Base-by-base conservation (phyloP, 352 stramenopile species). In the Thalassiosira ordinaria region DNA sequence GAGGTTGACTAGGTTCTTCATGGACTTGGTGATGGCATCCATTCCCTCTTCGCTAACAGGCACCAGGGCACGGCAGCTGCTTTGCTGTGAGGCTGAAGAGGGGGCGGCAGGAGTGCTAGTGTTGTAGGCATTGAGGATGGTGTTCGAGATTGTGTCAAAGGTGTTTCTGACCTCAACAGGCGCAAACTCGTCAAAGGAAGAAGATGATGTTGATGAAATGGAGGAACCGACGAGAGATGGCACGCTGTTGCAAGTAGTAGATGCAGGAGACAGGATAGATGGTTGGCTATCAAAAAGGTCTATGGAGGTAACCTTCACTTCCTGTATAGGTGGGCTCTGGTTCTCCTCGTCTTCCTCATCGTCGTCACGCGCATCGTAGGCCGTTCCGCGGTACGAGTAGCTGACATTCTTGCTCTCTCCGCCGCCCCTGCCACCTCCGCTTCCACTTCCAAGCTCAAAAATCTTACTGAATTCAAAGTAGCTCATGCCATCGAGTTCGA, bases 401-500 rank as follows among this genome's bases (percentile, higher is more conserved):
- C 44, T 39, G 33, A 41, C 24, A 14, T n/a, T 16, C 6, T 59
- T 44, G 2, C 0, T 39, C 53, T 16, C 41, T 14, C 35, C 22
- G 16, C 9, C 46, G 6, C 56, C 37, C 1, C 14, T 39, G 4
- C 51, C 18, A 49, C 14, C 22, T 33, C 57, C 18, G 41, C 33
- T 41, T 37, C 88, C 88, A 16, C n/a, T n/a, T n/a, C n/a, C n/a
- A n/a, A 93, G 53, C 72, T 93, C 68, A 68, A 82, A 93, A 57
- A 93, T 86, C 13, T 88, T 83, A 13, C 62, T 68, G 71, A 93
- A 86, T 5, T 83, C 46, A 51, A 85, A 93, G 65, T 86, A 92
- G 26, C 78, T 85, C 46, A 88, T 74, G 0, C 88, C 88, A 69
- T 93, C 86, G 14, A 93, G 57, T 13, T 77, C 56, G n/a, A 93